Percentiles rank a stretch among this genome's conserved stretches.
These are phyloP conservation scores for Naganishia sp. DNA, from an alignment of 1,284 basidiomycete genomes.

Conservation along the genomic window DNA sequence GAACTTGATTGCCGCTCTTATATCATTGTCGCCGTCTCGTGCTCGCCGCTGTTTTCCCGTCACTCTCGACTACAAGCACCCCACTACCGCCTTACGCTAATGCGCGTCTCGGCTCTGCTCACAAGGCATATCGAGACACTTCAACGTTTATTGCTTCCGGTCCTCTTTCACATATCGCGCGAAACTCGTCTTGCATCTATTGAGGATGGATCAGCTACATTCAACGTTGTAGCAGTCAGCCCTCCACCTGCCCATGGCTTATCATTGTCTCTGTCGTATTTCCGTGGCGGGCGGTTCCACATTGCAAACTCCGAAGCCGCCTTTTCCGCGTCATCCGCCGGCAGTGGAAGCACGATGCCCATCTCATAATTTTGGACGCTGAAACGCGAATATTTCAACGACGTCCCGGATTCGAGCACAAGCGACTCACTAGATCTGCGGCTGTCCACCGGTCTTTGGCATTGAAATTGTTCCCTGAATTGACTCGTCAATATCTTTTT, in stretches of 20 bases:
- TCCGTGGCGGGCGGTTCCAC: slow-evolving; percentile 45
- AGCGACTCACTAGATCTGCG: slow-evolving; percentile 23
- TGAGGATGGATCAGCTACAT: no score
- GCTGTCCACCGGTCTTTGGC: slow-evolving; percentile 1
- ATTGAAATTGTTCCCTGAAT: slow-evolving; percentile 16
- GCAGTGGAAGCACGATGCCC: slow-evolving; percentile 51
- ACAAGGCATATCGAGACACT: slow-evolving; percentile 12
- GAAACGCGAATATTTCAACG: slow-evolving; percentile 6
- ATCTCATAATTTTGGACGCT: slow-evolving; percentile 53
- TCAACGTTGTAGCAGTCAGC: no score
- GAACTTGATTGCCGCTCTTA: no score
- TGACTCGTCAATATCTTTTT: neutral
- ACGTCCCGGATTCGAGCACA: neutral
- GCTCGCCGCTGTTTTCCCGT: neutral
- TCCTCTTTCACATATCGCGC: neutral
- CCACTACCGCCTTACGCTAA: no score
- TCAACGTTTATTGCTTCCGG: slow-evolving; percentile 7
- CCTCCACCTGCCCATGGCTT: slow-evolving; percentile 13
- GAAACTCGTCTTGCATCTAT: slow-evolving; percentile 17
- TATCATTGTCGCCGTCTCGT: no score
- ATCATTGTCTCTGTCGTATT: slow-evolving; percentile 42
- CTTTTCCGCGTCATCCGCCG: slow-evolving; percentile 37
- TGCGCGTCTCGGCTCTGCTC: neutral
- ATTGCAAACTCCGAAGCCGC: slow-evolving; percentile 46
- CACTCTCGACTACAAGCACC: neutral